These are phyloP conservation scores for Lipomyces yamanashiensis DNA, from an alignment of 805 yeast genomes.

Conservation along the genomic window DNA sequence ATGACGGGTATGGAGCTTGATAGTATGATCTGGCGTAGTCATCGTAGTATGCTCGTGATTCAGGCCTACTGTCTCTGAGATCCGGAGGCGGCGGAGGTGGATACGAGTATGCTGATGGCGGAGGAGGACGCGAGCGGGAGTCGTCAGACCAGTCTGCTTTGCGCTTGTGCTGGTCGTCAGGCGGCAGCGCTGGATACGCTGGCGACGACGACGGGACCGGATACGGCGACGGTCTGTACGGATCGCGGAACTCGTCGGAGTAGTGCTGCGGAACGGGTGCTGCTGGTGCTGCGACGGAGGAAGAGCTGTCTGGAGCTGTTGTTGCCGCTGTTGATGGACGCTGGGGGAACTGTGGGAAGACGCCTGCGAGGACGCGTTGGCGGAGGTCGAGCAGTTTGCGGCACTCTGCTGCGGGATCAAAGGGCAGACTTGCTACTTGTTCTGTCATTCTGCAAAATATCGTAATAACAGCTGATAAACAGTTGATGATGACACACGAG, in stretches of 20 bases:
- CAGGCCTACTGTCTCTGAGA: neutral
- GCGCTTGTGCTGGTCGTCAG: constrained; percentile 20
- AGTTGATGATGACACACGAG: no score
- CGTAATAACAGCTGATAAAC: neutral
- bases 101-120: neutral
- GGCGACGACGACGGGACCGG: neutral
- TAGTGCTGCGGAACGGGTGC: neutral
- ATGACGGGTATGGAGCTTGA: neutral
- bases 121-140: constrained; percentile 4
- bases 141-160: constrained; percentile 18
- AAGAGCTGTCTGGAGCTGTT: neutral
- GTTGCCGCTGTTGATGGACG: constrained; percentile 3
- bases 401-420: constrained; percentile 33
- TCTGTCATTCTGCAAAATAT: neutral
- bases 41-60: neutral
- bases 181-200: constrained; percentile 7
- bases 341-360: constrained; percentile 24
- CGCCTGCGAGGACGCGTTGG: constrained; percentile 26
- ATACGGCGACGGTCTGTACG: constrained; percentile 6
- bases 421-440: constrained; percentile 13
- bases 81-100: neutral
- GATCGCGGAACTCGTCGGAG: constrained; percentile 8
- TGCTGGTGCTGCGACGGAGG: constrained; percentile 5
- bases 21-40: constrained; percentile 7
- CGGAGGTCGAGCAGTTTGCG: constrained; percentile 32